These are phyloP conservation scores for Talaromyces sp. DNA, from an alignment of 2,329 filamentous ascomycete genomes.

Conservation along the genomic window DNA sequence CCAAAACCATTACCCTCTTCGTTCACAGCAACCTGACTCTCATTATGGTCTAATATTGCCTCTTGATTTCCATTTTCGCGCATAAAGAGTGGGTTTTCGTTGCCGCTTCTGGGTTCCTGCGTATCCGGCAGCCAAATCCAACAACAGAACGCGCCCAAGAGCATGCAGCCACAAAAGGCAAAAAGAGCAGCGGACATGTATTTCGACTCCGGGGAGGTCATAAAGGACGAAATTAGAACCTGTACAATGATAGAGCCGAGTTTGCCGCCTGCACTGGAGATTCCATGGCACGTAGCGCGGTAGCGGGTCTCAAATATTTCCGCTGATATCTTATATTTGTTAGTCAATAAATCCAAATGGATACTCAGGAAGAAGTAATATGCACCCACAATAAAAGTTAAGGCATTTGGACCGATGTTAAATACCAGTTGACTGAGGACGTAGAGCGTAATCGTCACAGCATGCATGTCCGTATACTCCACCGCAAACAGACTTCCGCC, in stretches of 20 bases:
- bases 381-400: conserved; percentile 53
- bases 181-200: neutral
- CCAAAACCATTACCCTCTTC: neutral
- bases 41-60: neutral
- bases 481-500: neutral
- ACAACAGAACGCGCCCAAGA: neutral
- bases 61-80: neutral
- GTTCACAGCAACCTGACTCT: neutral
- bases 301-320: conserved; percentile 62
- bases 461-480: neutral
- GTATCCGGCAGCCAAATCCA: neutral
- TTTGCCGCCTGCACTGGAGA: conserved; percentile 63
- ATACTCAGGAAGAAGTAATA: neutral
- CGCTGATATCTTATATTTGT: conserved; percentile 36
- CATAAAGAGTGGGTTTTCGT: neutral
- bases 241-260: conserved; percentile 64
- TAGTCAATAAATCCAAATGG: too few species aligned
- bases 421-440: conserved; percentile 59
- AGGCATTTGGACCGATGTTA: conserved; percentile 51
- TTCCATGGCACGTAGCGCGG: conserved; percentile 59
- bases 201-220: neutral
- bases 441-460: conserved; percentile 49
- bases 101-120: neutral
- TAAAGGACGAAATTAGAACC: conserved; percentile 3
- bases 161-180: neutral